Base-by-base conservation (phyloP, 257 asterid species). In the Fraxinus cuspidata region DNA sequence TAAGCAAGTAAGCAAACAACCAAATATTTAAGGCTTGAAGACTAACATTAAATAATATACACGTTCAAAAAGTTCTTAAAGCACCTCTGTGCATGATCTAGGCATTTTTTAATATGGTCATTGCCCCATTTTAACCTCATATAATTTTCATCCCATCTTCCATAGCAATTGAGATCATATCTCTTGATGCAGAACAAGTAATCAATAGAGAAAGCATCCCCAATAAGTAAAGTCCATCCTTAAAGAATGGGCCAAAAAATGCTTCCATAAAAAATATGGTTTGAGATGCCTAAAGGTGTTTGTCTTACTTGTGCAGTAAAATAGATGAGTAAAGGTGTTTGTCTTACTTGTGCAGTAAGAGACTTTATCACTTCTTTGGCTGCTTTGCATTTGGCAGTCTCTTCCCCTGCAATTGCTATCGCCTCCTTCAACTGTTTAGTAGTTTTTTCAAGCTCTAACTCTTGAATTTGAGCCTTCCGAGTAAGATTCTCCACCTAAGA, bases 361-460 rank as follows among this genome's bases (percentile, higher is more conserved):
- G 97, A 91, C 87, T 91, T 94, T 85, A 94, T 94, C 77, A 94
- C 98, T 91, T 94, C 98, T 89, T 94, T 94, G 21, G 98, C 98
- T 15, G 97, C 97, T 88, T 92, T 94, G 91, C 98, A 91, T 83
- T 94, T 94, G 56, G 94, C 92, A 83, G 92, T 90, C 89, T 94
- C 98, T 78, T 94, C 98, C 83, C 96, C 97, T 13, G 96, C 98
- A 84, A 91, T 85, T 72, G 90, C 78, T 71, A 89, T 88, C 73
- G 97, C 94, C 78, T 94, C 98, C 87, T 91, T 91, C 82, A 94
- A 88, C 85, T 92, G 97, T 74, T 86, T 90, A 51, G 92, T 86
- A 75, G 91, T 86, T 83, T 87, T 90, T 88, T 92, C 97, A 71
- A 94, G 90, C 86, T 92, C 94, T 60, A 85, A 37, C 77, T 94